Percentiles rank a stretch among this genome's conserved stretches.
Conservation (phyloP, 1,284 basidiomycete species). For the Sporisorium exsertum region DNA sequence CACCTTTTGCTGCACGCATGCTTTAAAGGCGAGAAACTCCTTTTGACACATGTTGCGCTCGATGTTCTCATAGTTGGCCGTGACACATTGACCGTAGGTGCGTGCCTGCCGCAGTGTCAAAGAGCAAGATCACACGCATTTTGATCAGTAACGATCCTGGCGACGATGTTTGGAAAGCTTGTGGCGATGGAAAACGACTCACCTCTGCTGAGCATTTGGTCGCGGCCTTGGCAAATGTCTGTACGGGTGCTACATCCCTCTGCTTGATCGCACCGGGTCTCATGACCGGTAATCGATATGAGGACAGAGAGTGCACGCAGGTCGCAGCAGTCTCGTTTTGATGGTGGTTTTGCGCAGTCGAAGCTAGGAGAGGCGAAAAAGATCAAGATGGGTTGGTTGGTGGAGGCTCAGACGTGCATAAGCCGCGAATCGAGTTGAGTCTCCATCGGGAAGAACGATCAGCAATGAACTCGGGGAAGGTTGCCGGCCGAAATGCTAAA, state of each 20-base stretch:
- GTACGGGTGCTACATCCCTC: conserved; percentile 51
- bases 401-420: background rate
- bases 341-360: conserved; percentile 3
- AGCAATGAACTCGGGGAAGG: background rate
- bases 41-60: conserved; percentile 80
- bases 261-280: conserved; percentile 36
- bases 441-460: background rate
- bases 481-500: background rate
- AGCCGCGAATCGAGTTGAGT: background rate
- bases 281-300: conserved; percentile 18
- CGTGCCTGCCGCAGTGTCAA: conserved; percentile 73
- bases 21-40: conserved; percentile 81
- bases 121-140: background rate
- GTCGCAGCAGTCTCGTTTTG: background rate
- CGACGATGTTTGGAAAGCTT: background rate
- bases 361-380: background rate
- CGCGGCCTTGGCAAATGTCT: conserved; percentile 51
- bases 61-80: conserved; percentile 80
- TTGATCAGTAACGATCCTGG: background rate
- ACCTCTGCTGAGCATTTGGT: conserved; percentile 47
- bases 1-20: conserved; percentile 75
- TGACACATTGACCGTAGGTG: conserved; percentile 82
- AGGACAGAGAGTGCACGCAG: background rate
- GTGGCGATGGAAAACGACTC: background rate
- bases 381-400: background rate